Evolutionary conservation across 2,329 filamentous ascomycete genomes (phyloP), one percentile per base, ranked within the genome.

Genomic region (Coniosporium tulheliwenetii): DNA sequence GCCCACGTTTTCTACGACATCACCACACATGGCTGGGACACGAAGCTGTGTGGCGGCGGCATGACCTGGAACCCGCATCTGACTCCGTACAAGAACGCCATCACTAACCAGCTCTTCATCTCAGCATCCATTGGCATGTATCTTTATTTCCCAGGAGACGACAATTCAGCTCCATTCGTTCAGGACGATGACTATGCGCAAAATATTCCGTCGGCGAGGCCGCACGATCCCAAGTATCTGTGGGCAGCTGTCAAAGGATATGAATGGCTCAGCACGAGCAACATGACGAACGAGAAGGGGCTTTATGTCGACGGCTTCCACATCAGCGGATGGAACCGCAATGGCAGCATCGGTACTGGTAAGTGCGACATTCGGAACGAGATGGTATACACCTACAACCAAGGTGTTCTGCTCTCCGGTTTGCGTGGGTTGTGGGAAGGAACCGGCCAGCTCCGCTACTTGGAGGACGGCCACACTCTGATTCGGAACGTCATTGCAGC

Each of bases 321-420:
- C 58, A 81, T 96, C 52, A 73, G 68, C 10, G 75, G 75, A 16
- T 82, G 61, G 45, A 61, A 62, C 37, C 55, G 61, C 19, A 71
- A 75, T 42, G 62, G 64, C 5, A 70, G 70, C 44, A 70, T 68
- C 19, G 75, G 78, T 39, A 85, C 82, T 42, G 78, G 74, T 0
- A 69, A 75, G 46, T 95, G 89, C 57, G 84, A 95, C 54, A 58
- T 74, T 39, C 75, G 86, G 38, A 84, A 94, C 58, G 77, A 87
- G 49, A 89, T 86, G 78, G 81, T 94, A 8, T 94, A 87, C 60
- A 93, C 86, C 0, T 95, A 96, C 64, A 96, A 96, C 61, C 89
- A 96, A 59, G 89, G 87, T 15, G 85, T 95, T 3, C 53, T 96
- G 1, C 71, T 95, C 15, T 86, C 83, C 4, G 87, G 85, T 10